Base-by-base conservation (phyloP, 306 rosid genomes). In the Trifolium subterraneum region DNA sequence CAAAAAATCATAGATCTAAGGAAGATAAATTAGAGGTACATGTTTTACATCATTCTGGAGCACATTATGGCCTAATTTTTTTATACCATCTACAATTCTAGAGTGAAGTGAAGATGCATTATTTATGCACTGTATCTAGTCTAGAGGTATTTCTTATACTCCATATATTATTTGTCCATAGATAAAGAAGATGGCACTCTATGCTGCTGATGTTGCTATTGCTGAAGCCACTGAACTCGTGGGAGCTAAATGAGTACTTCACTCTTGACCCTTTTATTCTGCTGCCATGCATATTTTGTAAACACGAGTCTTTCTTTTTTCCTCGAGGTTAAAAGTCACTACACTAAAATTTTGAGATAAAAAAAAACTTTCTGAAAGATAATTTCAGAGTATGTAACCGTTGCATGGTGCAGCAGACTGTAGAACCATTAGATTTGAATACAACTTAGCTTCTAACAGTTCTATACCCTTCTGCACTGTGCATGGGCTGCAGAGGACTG, bases 11-110 rank as follows among this genome's bases (percentile, higher is more conserved):
- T 50, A 82, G 84, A 82, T 86, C 87, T 15, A 88, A 78, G 75
- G 90, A 88, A 82, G 93, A 88, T 80, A 88, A 86, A 66, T 58
- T 88, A 50, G 93, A 86, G 93, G 93, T 84, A 82, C 74, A 4
- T 52, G 38, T 70, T 73, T 70, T 70, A 55, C 65, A 71, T 76
- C 29, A 29, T 50, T 80, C 59, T 35, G 47, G n/a, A 64, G 19
- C 72, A 41, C 42, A 36, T 64, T 64, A 41, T 77, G 71, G 52
- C 72, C 38, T 63, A 42, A 51, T 42, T 25, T 55, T 73, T 19
- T 45, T 70, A 20, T 54, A 33, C 18, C 31, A 42, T 56, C 33
- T n/a, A n/a, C n/a, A n/a, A n/a, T n/a, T n/a, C n/a, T n/a, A n/a
- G n/a, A n/a, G n/a, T n/a, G n/a, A n/a, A n/a, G 25, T 61, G 20